Percentiles rank a stretch among this genome's conserved stretches.
These are phyloP conservation scores for Podaxis sp. DNA, from an alignment of 768 basidiomycete species.

Conservation along the genomic window DNA sequence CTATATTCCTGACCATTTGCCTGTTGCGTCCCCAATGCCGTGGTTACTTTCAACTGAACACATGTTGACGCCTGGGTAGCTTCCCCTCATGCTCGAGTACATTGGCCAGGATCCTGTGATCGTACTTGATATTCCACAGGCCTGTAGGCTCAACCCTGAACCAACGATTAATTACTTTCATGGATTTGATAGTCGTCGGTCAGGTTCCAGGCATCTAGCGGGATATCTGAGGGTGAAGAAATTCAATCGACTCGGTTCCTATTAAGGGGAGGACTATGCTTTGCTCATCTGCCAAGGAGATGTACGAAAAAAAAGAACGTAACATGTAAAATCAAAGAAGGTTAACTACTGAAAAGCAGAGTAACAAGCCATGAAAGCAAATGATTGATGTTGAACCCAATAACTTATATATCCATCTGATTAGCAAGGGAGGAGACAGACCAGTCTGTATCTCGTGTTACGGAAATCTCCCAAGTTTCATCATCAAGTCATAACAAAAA, in stretches of 20 bases:
- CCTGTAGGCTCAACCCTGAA: background rate
- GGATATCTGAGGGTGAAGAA: background rate
- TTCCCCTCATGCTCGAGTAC: too few species aligned
- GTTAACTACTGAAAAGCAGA: slow-evolving; percentile 1
- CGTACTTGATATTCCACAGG: background rate
- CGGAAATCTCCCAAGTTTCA: background rate
- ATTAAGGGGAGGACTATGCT: background rate
- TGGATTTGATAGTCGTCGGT: background rate
- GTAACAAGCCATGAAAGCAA: background rate
- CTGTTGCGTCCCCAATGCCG: too few species aligned
- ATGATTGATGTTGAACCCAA: background rate
- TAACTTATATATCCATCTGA: background rate
- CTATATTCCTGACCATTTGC: too few species aligned
- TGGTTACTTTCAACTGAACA: too few species aligned
- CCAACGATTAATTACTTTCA: background rate
- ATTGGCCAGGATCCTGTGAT: too few species aligned
- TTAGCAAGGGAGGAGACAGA: background rate
- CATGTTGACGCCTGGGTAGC: too few species aligned
- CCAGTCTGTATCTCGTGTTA: background rate
- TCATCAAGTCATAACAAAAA: background rate
- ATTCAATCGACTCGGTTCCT: background rate
- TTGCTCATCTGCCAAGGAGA: slow-evolving; percentile 1
- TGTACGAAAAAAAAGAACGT: background rate
- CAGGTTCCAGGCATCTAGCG: background rate
- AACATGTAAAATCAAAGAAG: background rate